Conservation (phyloP, 495 filamentous ascomycete genomes). For the Neurospora intermedia region DNA sequence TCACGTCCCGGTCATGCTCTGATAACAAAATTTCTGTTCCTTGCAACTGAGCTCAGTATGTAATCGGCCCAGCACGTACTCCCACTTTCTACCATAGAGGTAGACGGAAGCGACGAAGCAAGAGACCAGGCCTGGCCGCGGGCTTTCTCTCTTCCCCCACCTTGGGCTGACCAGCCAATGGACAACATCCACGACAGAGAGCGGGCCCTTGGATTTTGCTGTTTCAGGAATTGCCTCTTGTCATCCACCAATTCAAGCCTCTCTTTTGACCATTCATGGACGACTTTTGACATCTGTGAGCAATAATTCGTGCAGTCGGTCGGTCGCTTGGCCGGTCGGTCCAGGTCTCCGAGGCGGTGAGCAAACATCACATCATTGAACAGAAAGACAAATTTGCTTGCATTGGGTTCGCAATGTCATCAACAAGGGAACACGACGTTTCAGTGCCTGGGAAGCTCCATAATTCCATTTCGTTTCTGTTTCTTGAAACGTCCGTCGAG, state of each 20-base stretch:
- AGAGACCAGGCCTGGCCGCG: neutral
- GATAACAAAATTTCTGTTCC: neutral
- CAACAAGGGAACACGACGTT: neutral
- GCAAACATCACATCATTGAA: neutral
- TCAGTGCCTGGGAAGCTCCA: neutral
- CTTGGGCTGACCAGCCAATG: slow-evolving; percentile 2
- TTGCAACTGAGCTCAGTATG: neutral
- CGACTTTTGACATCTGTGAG: neutral
- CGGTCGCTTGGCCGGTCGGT: neutral
- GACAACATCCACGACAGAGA: slow-evolving; percentile 5
- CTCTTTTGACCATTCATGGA: neutral
- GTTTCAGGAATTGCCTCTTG: slow-evolving; percentile 9
- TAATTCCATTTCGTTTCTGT: neutral
- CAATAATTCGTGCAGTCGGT: neutral
- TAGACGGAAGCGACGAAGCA: neutral
- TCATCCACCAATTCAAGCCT: slow-evolving; percentile 1
- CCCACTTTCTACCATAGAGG: neutral
- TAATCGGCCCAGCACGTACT: neutral
- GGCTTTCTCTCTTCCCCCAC: neutral
- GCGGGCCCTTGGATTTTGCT: neutral
- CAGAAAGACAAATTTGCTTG: neutral
- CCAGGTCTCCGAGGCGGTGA: neutral
- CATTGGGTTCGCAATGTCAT: neutral
- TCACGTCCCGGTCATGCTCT: neutral
- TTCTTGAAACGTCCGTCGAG: neutral